Evolutionary conservation across 2,329 filamentous ascomycete species (phyloP).

Genomic region (Sclerotinia trifoliorum): DNA sequence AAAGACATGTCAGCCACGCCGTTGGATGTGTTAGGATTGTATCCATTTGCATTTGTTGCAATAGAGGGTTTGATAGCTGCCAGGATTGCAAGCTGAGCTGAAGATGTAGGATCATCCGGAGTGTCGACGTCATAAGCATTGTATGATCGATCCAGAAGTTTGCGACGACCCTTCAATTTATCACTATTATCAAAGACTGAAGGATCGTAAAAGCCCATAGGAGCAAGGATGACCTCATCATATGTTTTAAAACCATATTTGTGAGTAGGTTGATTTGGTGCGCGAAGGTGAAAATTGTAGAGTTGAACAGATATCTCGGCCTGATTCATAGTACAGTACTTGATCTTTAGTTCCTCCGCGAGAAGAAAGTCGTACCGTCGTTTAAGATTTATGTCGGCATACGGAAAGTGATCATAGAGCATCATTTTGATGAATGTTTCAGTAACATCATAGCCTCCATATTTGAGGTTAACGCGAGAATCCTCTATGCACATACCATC

Average conservation of each 20-base stretch:
- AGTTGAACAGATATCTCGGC: constrained; percentile 84
- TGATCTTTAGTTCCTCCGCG: constrained; percentile 93
- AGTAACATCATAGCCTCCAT: constrained; percentile 87
- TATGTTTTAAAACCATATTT: constrained; percentile 98
- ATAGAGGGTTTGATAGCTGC: constrained; percentile 60
- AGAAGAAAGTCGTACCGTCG: constrained; percentile 89
- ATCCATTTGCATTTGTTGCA: constrained; percentile 45
- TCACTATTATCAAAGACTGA: constrained; percentile 77
- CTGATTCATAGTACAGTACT: constrained; percentile 88
- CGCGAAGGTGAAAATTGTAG: constrained; percentile 86
- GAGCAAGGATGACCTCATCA: constrained; percentile 90
- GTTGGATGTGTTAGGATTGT: constrained; percentile 37
- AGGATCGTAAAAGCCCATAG: constrained; percentile 92
- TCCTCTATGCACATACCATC: constrained; percentile 94
- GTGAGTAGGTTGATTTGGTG: constrained; percentile 80
- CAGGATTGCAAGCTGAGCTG: constrained; percentile 72
- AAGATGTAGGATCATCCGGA: constrained; percentile 84
- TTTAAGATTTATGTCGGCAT: constrained; percentile 87
- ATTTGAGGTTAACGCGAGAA: constrained; percentile 92
- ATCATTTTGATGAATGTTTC: constrained; percentile 98
- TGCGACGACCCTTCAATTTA: constrained; percentile 78
- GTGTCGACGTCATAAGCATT: constrained; percentile 87
- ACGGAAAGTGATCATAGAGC: constrained; percentile 93
- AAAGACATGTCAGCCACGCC: constrained; percentile 43
- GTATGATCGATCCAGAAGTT: constrained; percentile 80